Evolutionary conservation across 2,329 filamentous ascomycete species (phyloP).

Genomic region (Sporothrix schenckii): DNA sequence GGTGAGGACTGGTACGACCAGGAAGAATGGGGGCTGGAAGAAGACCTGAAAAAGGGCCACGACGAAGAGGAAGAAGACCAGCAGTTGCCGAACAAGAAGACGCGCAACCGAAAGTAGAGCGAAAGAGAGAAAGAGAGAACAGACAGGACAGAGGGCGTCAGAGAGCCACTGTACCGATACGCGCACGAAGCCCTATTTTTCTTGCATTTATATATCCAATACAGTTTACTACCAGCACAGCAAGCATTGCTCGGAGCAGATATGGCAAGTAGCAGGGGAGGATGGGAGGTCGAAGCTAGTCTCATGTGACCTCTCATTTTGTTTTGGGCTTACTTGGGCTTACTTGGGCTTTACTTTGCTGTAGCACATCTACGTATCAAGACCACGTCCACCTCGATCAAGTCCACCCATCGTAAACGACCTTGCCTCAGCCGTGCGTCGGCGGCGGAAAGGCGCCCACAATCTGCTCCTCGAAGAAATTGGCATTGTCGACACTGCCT

Average conservation of each 20-base stretch:
- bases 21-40: conserved; percentile 74
- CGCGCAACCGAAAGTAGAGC: conserved; percentile 55
- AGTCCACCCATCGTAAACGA: no score
- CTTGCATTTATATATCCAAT: conserved; percentile 27
- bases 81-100: conserved; percentile 62
- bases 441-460: not conserved
- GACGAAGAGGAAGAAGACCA: conserved; percentile 80
- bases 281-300: no score
- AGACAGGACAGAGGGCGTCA: not conserved
- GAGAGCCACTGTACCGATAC: conserved; percentile 12
- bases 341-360: no score
- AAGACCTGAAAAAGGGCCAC: conserved; percentile 78
- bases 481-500: conserved; percentile 32
- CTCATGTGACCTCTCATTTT: no score
- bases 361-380: no score
- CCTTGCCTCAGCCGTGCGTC: not conserved
- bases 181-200: not conserved
- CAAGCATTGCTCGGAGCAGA: no score
- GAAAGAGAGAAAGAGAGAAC: not conserved
- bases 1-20: conserved; percentile 89
- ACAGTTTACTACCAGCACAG: conserved; percentile 1
- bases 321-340: not conserved
- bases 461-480: conserved; percentile 12
- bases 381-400: not conserved
- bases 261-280: no score